phyloP scores from a whole-genome alignment of 805 yeast genomes.

The Debaryomyces maramus region DNA sequence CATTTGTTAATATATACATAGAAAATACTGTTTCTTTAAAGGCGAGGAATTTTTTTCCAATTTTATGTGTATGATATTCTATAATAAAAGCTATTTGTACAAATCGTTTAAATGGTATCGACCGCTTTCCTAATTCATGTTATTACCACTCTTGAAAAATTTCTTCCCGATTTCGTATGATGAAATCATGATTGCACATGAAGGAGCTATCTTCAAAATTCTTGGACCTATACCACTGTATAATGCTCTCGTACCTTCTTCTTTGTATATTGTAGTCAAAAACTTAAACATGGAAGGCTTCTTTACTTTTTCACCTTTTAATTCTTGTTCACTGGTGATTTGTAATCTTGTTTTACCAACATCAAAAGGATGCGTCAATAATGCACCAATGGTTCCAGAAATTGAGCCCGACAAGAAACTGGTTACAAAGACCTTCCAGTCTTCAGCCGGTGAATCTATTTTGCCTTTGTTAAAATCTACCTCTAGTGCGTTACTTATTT shows the following conservation, averaged over 20 bases:
- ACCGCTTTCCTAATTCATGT: too few relatives aligned
- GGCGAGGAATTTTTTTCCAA: too few relatives aligned
- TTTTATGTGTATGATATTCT: too few relatives aligned
- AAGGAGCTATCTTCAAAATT: constrained; percentile 88
- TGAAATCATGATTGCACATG: constrained; percentile 98
- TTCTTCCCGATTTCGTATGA: constrained; percentile 88
- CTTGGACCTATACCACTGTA: constrained; percentile 87
- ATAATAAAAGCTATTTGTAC: too few relatives aligned
- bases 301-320: constrained; percentile 10
- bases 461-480: constrained; percentile 20
- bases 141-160: constrained; percentile 31
- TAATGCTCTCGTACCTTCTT: constrained; percentile 81
- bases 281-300: constrained; percentile 65
- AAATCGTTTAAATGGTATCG: too few relatives aligned
- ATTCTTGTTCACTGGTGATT: constrained; percentile 41
- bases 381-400: constrained; percentile 83
- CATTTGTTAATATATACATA: neutral
- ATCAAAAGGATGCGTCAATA: constrained; percentile 91
- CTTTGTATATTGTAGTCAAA: constrained; percentile 58
- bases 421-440: constrained; percentile 52
- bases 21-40: too few relatives aligned
- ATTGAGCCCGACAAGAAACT: constrained; percentile 81
- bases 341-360: constrained; percentile 95
- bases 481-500: constrained; percentile 20
- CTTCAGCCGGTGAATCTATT: constrained; percentile 15